Evolutionary conservation across 2,329 filamentous ascomycete species (phyloP).

Genomic region (Colletotrichum lindemuthianum): DNA sequence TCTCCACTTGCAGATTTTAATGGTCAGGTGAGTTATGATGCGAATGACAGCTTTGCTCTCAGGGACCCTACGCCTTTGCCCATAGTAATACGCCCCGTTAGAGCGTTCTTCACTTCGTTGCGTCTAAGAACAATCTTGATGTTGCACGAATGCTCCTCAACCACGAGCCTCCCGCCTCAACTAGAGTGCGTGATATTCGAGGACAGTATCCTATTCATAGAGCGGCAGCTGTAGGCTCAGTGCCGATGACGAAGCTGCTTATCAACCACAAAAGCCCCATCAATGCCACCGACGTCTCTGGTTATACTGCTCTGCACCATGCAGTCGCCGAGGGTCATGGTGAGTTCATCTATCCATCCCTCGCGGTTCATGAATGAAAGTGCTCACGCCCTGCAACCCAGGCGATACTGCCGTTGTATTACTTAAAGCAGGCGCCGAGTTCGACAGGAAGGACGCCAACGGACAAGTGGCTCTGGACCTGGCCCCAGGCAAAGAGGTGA

Average conservation of each 20-base stretch:
- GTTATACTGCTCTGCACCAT: conserved; percentile 91
- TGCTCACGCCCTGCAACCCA: conserved; percentile 39
- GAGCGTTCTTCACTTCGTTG: conserved; percentile 91
- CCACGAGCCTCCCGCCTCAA: conserved; percentile 75
- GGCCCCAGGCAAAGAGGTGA: conserved; percentile 85
- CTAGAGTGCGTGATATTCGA: conserved; percentile 83
- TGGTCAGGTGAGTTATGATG: conserved; percentile 63
- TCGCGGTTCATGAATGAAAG: neutral
- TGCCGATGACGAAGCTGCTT: conserved; percentile 86
- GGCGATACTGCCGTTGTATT: conserved; percentile 85
- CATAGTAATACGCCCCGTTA: conserved; percentile 46
- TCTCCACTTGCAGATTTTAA: conserved; percentile 62
- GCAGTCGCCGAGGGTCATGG: conserved; percentile 80
- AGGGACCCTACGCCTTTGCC: neutral
- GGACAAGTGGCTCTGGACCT: conserved; percentile 80
- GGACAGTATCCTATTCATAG: conserved; percentile 93
- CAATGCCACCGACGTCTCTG: conserved; percentile 83
- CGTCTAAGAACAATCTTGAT: conserved; percentile 89
- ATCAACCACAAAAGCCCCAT: conserved; percentile 82
- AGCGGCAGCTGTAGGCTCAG: conserved; percentile 87
- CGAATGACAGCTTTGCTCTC: too few relatives aligned
- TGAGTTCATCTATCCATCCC: conserved; percentile 43
- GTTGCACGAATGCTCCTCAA: conserved; percentile 80
- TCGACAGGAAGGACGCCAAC: conserved; percentile 77
- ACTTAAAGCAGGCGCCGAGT: conserved; percentile 85